Evolutionary conservation across 345 rosid genomes (phyloP), one percentile per base, ranked within the genome.

Genomic region (Linum tenue): DNA sequence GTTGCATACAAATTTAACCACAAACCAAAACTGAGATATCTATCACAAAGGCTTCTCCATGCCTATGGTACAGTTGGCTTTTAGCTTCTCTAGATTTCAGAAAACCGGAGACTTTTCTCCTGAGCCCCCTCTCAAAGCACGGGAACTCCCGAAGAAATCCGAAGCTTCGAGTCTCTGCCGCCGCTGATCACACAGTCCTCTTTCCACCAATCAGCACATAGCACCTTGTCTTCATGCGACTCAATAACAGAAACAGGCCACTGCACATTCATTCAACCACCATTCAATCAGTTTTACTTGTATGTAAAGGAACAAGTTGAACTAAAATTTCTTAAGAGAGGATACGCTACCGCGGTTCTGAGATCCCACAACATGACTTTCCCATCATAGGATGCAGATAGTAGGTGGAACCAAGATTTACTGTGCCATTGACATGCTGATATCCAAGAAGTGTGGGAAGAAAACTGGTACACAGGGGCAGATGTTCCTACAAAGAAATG

Each of bases 301-400:
- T 44, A 40, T 16, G 65, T 22, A 75, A 63, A 56, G 59, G 37
- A 38, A 55, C 37, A 63, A 5, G 36, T 39, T 37, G 9, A 50
- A 10, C 14, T 41, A 7, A 40, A 22, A 38, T 38, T 65, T 40
- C 69, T 53, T 43, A 40, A 15, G 55, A 62, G 64, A 72, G 63
- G 59, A 51, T 31, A 73, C 55, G 55, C 59, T 87, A 95, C 99
- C 78, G 96, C 97, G 50, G 99, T 95, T 80, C 99, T 89, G 17
- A 91, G 81, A 85, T 91, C 99, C 99, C 99, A 95, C 64, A 91
- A 73, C 97, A 91, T 95, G 67, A 95, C 82, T 84, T 91, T 91
- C 75, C 99, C 99, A 67, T 95, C 99, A 73, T 88, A 89, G n/a
- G 96, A 91, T 57, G 97, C 87, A 11, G 99, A 82, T 48, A 95